Percentiles rank a stretch among this genome's conserved stretches.
Conservation (phyloP, 495 filamentous ascomycete species). For the Daldinia vernicosa region DNA sequence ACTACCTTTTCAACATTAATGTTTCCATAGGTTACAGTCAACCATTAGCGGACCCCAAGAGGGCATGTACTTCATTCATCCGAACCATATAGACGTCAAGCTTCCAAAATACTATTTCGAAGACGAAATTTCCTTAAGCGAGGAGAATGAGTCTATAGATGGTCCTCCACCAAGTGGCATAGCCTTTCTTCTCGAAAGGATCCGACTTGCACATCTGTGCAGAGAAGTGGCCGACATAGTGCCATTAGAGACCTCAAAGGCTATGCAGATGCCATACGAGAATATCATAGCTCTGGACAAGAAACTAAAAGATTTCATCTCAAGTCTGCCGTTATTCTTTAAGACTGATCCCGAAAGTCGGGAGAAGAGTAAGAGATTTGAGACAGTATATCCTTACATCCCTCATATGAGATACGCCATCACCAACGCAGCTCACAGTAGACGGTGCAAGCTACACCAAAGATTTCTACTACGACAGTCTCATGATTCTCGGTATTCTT, state of each 20-base stretch:
- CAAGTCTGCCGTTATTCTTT: background rate
- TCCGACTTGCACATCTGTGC: slow-evolving; percentile 54
- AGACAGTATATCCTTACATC: slow-evolving; percentile 49
- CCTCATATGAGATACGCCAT: slow-evolving; percentile 54
- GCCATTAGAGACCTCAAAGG: background rate
- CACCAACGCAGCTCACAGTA: slow-evolving; percentile 54
- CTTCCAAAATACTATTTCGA: slow-evolving; percentile 45
- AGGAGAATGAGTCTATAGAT: slow-evolving; percentile 1
- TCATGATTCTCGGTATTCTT: slow-evolving; percentile 50
- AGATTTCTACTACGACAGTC: slow-evolving; percentile 43
- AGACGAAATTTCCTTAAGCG: background rate
- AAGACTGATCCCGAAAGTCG: background rate
- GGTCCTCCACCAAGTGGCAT: slow-evolving; percentile 51
- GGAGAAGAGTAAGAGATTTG: slow-evolving; percentile 39
- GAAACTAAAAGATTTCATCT: background rate
- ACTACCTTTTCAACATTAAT: background rate
- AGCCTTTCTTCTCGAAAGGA: slow-evolving; percentile 55
- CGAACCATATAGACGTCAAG: slow-evolving; percentile 55
- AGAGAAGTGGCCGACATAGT: slow-evolving; percentile 34
- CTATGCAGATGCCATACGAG: background rate
- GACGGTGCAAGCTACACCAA: slow-evolving; percentile 57
- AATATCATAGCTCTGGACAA: background rate
- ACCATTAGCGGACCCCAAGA: slow-evolving; percentile 58
- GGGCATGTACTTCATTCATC: slow-evolving; percentile 57
- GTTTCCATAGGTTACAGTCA: slow-evolving; percentile 14